Conservation (phyloP, 2,329 filamentous ascomycete genomes). For the Monosporascus sp. region DNA sequence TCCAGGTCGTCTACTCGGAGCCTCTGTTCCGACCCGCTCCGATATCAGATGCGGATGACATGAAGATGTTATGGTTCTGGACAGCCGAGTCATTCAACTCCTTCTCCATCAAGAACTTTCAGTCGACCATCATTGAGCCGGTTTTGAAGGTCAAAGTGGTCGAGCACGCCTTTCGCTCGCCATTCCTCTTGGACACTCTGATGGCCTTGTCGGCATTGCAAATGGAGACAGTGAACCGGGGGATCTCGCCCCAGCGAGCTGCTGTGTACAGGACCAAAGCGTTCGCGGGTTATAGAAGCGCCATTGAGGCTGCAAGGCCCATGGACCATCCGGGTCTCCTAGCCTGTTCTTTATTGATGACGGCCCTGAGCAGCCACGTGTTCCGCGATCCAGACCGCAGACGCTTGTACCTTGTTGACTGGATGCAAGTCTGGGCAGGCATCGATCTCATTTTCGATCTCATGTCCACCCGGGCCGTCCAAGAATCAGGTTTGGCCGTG, state of each 20-base stretch:
- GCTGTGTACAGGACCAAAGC: constrained; percentile 43
- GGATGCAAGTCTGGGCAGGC: constrained; percentile 52
- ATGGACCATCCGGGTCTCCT: constrained; percentile 45
- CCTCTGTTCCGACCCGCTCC: constrained; percentile 31
- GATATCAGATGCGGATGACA: constrained; percentile 35
- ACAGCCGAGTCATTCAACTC: constrained; percentile 40
- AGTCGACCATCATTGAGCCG: constrained; percentile 31
- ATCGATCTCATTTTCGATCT: constrained; percentile 44
- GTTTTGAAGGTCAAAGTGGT: constrained; percentile 43
- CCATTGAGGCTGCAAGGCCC: constrained; percentile 42
- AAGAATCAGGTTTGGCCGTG: constrained; percentile 38
- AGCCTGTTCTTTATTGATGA: constrained; percentile 46
- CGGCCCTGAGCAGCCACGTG: constrained; percentile 43
- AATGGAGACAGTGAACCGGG: constrained; percentile 36
- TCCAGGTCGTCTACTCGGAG: constrained; percentile 22
- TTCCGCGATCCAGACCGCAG: constrained; percentile 43
- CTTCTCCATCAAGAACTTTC: constrained; percentile 37
- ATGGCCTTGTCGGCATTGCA: constrained; percentile 47
- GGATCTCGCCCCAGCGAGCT: constrained; percentile 34
- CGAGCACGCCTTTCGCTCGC: constrained; percentile 44
- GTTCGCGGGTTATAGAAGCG: constrained; percentile 46
- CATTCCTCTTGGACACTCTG: constrained; percentile 51
- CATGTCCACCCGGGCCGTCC: constrained; percentile 24
- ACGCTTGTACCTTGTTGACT: constrained; percentile 48
- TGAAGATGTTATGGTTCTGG: constrained; percentile 54